These are phyloP conservation scores for Ganoderma boninense DNA, from an alignment of 1,284 basidiomycete genomes.

Conservation along the genomic window DNA sequence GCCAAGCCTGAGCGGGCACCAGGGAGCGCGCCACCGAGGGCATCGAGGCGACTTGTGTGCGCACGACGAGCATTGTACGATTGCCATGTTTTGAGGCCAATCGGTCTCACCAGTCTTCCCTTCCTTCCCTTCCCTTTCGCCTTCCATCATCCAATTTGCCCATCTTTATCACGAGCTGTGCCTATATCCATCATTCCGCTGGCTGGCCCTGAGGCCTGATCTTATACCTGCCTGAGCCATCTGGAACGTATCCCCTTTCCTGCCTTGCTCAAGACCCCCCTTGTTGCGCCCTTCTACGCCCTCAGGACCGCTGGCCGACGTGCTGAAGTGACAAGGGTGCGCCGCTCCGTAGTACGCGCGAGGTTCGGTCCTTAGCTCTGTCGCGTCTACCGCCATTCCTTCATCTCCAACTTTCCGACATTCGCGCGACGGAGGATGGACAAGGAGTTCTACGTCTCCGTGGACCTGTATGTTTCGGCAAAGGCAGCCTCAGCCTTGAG, in stretches of 20 bases:
- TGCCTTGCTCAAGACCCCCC: conserved; percentile 1
- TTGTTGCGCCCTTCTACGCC: not conserved
- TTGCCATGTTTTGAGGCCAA: conserved; percentile 26
- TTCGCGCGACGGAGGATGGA: conserved; percentile 17
- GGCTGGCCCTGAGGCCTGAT: conserved; percentile 9
- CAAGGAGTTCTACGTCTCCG: conserved; percentile 58
- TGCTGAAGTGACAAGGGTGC: not conserved
- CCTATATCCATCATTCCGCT: conserved; percentile 24
- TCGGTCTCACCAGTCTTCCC: conserved; percentile 8
- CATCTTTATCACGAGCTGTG: conserved; percentile 21
- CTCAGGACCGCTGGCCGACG: not conserved
- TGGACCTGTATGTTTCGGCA: conserved; percentile 72
- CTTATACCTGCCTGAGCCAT: conserved; percentile 12
- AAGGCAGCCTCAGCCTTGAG: conserved; percentile 58
- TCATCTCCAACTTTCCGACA: conserved; percentile 18
- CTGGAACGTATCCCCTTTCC: conserved; percentile 12
- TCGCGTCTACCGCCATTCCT: conserved; percentile 7
- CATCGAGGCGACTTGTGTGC: conserved; percentile 8
- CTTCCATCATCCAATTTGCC: conserved; percentile 13
- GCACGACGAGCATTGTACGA: conserved; percentile 15
- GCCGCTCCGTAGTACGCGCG: conserved; percentile 1
- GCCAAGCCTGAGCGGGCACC: not conserved
- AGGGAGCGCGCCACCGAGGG: conserved; percentile 10
- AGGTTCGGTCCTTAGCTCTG: conserved; percentile 9
- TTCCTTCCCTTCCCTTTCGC: conserved; percentile 1